Base-by-base conservation (phyloP, 129 eudicot species). In the Pittosporum tobira region DNA sequence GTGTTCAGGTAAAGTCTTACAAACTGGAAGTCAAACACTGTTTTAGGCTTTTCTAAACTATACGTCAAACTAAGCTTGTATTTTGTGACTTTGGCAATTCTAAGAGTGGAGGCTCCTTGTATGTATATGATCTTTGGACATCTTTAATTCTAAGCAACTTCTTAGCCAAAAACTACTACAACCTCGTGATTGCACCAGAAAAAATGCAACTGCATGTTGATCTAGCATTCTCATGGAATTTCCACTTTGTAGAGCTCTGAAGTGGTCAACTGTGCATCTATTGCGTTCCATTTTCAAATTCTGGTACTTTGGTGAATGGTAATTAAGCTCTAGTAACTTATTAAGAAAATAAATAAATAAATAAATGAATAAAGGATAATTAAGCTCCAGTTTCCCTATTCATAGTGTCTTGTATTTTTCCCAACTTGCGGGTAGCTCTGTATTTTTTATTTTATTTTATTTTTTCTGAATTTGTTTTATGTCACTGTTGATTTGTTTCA, bases 1-100 rank as follows among this genome's bases (percentile, higher is more conserved):
- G 97, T 51, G 94, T 90, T 75, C 97, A 90, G 97, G 97, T 90
- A 68, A 68, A 51, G 42, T 23, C 45, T 63, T 23, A 6, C 12
- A 46, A 6, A 18, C 9, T 18, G 6, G 1, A 65, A 0, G 16
- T 45, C 22, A 5, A n/a, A 13, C 16, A 51, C 10, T 51, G 15
- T 26, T 24, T 29, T 28, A 53, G n/a, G 42, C 24, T 15, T 53
- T 11, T 14, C 5, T 14, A 19, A 14, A 51, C 10, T 0, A 51
- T 24, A 51, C 5, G 9, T 5, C 9, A 37, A 37, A 40, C 15
- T 14, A 40, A 40, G 11, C 18, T 40, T 40, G 16, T 40, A n/a
- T 40, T n/a, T 11, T 13, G 6, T 13, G 14, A 40, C 46, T 40
- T n/a, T 3, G n/a, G 46, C n/a, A 40, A 11, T 14, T 40, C 16